Conservation (phyloP, 2,329 filamentous ascomycete genomes). For the Colletotrichum lentis region DNA sequence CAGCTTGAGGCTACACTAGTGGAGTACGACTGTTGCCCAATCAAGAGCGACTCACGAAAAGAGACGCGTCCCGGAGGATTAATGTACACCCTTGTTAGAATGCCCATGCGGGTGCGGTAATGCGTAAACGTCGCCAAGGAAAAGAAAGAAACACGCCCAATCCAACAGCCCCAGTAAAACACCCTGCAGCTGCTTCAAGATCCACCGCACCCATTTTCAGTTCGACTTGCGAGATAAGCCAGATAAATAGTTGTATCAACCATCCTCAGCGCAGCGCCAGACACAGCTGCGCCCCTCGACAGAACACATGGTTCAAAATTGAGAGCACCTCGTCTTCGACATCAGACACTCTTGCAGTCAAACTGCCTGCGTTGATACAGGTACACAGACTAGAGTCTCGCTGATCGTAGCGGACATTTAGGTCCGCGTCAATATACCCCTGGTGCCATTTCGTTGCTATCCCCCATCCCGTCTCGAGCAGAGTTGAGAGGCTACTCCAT, state of each 20-base stretch:
- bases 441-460: not conserved
- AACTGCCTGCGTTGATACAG: too few species aligned
- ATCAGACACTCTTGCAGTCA: too few species aligned
- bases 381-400: too few species aligned
- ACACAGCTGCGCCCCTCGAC: not conserved
- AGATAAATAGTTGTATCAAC: not conserved
- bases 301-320: too few species aligned
- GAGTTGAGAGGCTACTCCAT: not conserved
- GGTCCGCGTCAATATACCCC: too few species aligned
- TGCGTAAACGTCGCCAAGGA: conserved; percentile 3
- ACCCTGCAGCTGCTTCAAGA: conserved; percentile 4
- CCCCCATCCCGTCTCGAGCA: not conserved
- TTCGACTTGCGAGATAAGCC: conserved; percentile 22
- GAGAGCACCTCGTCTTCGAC: too few species aligned
- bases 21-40: conserved; percentile 10
- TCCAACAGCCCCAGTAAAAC: not conserved
- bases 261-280: not conserved
- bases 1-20: not conserved
- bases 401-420: too few species aligned
- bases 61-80: not conserved
- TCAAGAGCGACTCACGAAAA: conserved; percentile 17
- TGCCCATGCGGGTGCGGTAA: not conserved
- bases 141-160: conserved; percentile 18
- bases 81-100: not conserved
- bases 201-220: conserved; percentile 13